These are phyloP conservation scores for Xerocomellus amylosporus DNA, from an alignment of 768 basidiomycete genomes.

Conservation along the genomic window DNA sequence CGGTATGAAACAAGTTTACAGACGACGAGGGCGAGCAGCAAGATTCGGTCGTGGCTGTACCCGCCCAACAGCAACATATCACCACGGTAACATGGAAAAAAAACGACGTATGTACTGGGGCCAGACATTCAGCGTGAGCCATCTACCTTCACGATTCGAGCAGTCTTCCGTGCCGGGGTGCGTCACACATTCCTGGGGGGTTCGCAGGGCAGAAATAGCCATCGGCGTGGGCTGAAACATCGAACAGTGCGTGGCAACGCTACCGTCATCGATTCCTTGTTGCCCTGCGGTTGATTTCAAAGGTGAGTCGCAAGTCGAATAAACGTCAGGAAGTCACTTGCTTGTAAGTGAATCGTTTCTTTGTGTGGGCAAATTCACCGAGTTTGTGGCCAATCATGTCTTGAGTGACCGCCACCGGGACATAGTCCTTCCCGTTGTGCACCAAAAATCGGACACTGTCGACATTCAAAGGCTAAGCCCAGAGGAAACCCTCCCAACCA, in stretches of 20 bases:
- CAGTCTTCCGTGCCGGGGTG: background rate
- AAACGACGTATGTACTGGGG: background rate
- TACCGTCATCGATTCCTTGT: constrained; percentile 38
- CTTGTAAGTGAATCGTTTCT: constrained; percentile 85
- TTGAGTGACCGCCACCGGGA: constrained; percentile 83
- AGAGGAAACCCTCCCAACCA: background rate
- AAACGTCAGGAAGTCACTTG: constrained; percentile 40
- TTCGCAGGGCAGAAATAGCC: background rate
- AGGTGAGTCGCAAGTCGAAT: background rate
- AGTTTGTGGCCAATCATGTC: constrained; percentile 99
- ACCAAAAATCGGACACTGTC: constrained; percentile 82
- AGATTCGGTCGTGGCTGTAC: constrained; percentile 18
- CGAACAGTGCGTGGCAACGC: background rate
- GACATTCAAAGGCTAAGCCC: background rate
- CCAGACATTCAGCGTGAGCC: background rate
- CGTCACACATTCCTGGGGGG: background rate
- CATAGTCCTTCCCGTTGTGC: constrained; percentile 90
- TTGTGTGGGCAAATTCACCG: constrained; percentile 90
- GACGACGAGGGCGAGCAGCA: constrained; percentile 1
- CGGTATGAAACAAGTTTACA: background rate
- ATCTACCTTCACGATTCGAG: background rate
- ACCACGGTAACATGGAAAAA: constrained; percentile 28
- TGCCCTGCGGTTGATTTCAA: constrained; percentile 23
- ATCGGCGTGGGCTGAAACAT: no score
- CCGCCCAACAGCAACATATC: constrained; percentile 26